Evolutionary conservation across 1,139 yeast genomes (phyloP), one percentile per base, ranked within the genome.

Genomic region (Pichia sp.): DNA sequence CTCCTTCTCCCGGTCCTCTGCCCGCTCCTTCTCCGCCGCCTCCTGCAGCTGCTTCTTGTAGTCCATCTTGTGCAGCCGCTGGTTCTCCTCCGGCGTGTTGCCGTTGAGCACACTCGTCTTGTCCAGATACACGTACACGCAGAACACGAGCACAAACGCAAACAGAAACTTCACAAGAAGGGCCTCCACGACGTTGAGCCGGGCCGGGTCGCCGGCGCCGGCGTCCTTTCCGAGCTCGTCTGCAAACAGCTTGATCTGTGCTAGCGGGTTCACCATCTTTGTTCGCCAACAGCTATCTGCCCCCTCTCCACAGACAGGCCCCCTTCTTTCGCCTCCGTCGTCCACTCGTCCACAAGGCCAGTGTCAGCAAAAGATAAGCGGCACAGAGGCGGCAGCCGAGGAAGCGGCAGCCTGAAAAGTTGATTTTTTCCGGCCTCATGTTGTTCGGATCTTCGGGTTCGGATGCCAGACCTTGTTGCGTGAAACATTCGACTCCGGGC

Each of bases 101-200:
- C 55, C 57, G 45, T 64, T 64, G 6, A 64, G 52, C 8, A 56
- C 52, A 4, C 62, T 58, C 1, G 59, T 58, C 49, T 58, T 61
- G 45, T 65, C 67, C 30, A 64, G 54, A 42, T 62, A 63, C 19
- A 63, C 59, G 40, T 59, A 65, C 2, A 57, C 50, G 26, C 53
- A 34, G 19, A 61, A 57, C 5, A 57, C 59, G 23, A 65, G 40
- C 8, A 60, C 58, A 30, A 57, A 51, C 6, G 68, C 65, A 36
- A 66, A 46, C 26, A 62, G 38, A 32, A 64, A 60, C 46, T 65
- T 65, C 23, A 65, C 29, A 6, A 62, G 32, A 42, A 66, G 45
- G 1, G 63, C 60, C 44, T 60, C 57, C 2, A 61, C 41, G 5
- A 54, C 52, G 11, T 59, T 56, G 10, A 60, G 43, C 31, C 54